These are phyloP conservation scores for Trypanosoma boissoni DNA, from an alignment of 208 protist genomes.

Conservation along the genomic window DNA sequence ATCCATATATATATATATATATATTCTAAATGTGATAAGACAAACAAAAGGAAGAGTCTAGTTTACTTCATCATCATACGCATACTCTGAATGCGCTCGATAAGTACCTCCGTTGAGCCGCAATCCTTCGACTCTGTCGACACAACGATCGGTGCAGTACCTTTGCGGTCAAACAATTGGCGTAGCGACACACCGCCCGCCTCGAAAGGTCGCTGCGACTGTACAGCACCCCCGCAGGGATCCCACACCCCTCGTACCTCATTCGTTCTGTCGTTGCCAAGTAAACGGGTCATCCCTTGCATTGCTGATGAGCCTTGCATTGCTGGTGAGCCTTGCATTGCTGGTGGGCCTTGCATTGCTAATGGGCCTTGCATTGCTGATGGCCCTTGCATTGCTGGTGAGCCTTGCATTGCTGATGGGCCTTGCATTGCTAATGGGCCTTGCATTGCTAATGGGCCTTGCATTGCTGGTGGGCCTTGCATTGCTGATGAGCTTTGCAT, in stretches of 20 bases:
- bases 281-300: no score
- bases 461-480: no score
- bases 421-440: no score
- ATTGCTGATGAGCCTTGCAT: neutral
- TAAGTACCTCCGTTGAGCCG: slow-evolving; percentile 12
- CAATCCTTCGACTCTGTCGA: neutral
- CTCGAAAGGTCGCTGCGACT: neutral
- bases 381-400: no score
- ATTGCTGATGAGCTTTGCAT: no score
- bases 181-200: slow-evolving; percentile 4
- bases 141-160: neutral
- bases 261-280: slow-evolving; percentile 12
- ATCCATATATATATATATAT: no score
- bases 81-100: slow-evolving; percentile 18
- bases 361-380: no score
- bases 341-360: no score
- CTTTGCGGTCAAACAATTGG: slow-evolving; percentile 9
- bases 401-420: no score
- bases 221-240: neutral
- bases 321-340: no score
- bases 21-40: no score
- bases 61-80: slow-evolving; percentile 12
- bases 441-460: no score
- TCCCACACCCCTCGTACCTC: neutral
- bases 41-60: neutral